These are phyloP conservation scores for Wickerhamiella australiensis DNA, from an alignment of 805 yeast genomes.

Conservation along the genomic window DNA sequence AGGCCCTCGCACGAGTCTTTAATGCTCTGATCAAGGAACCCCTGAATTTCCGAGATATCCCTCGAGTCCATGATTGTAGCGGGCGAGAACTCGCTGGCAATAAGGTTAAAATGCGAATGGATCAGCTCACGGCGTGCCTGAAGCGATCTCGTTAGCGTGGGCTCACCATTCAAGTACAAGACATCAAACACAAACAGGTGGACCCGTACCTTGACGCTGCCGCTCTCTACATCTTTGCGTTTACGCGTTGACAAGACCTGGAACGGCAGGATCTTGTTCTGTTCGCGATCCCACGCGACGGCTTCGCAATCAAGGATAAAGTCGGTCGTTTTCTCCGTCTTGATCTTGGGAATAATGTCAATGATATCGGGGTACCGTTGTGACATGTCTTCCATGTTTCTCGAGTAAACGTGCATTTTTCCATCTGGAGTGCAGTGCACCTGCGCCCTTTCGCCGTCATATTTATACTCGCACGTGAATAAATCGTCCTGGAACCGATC, in stretches of 20 bases:
- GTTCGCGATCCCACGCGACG: slow-evolving; percentile 86
- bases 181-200: slow-evolving; percentile 89
- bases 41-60: slow-evolving; percentile 61
- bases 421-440: slow-evolving; percentile 62
- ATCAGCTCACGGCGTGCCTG: slow-evolving; percentile 57
- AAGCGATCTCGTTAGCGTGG: slow-evolving; percentile 55
- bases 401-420: slow-evolving; percentile 63
- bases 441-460: slow-evolving; percentile 97
- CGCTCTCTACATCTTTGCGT: slow-evolving; percentile 79
- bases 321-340: slow-evolving; percentile 34
- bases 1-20: slow-evolving; percentile 88
- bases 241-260: slow-evolving; percentile 88
- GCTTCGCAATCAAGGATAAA: slow-evolving; percentile 92
- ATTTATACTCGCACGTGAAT: slow-evolving; percentile 93
- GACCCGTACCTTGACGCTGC: slow-evolving; percentile 79
- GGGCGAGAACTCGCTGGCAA: slow-evolving; percentile 67
- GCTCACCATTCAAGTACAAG: slow-evolving; percentile 58
- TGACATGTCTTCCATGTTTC: slow-evolving; percentile 96
- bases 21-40: slow-evolving; percentile 77
- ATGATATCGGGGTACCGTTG: slow-evolving; percentile 87
- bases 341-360: slow-evolving; percentile 50
- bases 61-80: slow-evolving; percentile 67
- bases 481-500: slow-evolving; percentile 75
- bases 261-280: slow-evolving; percentile 76
- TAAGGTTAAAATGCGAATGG: slow-evolving; percentile 41